phyloP scores from a whole-genome alignment of 805 yeast species.

The Candida nemodendra region DNA sequence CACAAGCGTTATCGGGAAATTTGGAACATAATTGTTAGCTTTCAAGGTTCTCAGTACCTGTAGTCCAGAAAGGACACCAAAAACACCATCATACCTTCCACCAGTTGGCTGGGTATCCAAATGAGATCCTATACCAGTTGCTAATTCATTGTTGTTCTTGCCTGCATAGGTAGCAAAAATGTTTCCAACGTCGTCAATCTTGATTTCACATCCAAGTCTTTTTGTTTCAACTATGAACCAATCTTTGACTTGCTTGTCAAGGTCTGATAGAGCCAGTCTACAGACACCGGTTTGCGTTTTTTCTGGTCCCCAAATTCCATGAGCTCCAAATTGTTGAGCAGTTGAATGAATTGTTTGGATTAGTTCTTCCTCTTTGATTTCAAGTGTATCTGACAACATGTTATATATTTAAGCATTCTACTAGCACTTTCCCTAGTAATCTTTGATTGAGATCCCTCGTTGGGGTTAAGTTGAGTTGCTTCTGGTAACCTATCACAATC shows the following conservation, averaged over 20 bases:
- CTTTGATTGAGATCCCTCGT: no score
- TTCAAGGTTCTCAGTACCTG: constrained; percentile 66
- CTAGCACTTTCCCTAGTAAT: no score
- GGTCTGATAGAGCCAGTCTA: constrained; percentile 59
- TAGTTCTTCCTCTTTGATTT: constrained; percentile 42
- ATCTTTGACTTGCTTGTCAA: constrained; percentile 61
- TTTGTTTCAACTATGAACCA: constrained; percentile 60
- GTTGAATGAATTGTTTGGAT: constrained; percentile 62
- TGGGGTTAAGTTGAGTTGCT: no score
- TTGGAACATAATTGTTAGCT: constrained; percentile 57
- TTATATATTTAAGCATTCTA: no score
- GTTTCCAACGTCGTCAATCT: constrained; percentile 65
- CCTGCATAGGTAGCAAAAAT: constrained; percentile 69
- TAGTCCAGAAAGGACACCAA: constrained; percentile 65
- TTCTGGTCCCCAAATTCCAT: constrained; percentile 56
- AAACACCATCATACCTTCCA: constrained; percentile 72
- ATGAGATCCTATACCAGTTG: constrained; percentile 70
- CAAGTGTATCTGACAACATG: constrained; percentile 8
- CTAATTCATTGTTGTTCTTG: constrained; percentile 33
- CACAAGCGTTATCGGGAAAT: constrained; percentile 62
- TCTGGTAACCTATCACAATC: no score
- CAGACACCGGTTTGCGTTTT: constrained; percentile 66
- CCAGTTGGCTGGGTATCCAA: constrained; percentile 79
- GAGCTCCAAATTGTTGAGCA: constrained; percentile 57
- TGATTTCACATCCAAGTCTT: constrained; percentile 54